Evolutionary conservation across 148 eudicot genomes (phyloP).

Genomic region (Amaranthus palmeri): DNA sequence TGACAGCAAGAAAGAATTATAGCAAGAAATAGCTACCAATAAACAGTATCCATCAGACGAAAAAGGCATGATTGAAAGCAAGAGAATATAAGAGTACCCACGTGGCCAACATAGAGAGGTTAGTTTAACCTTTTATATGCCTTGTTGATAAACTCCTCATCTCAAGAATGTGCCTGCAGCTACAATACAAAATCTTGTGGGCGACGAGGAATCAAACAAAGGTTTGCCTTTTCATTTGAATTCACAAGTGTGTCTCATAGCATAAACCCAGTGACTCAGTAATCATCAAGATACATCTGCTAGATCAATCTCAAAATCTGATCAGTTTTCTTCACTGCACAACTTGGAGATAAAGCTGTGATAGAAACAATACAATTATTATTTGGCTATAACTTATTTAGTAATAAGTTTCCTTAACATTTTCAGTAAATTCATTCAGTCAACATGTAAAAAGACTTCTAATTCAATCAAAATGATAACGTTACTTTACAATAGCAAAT

Average conservation of each 20-base stretch:
- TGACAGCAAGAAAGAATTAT: background rate
- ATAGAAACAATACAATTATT: background rate
- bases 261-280: slow-evolving; percentile 14
- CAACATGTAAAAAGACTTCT: background rate
- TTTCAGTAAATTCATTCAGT: background rate
- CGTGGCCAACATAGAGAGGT: slow-evolving; percentile 7
- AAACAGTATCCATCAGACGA: slow-evolving; percentile 5
- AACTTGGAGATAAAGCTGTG: background rate
- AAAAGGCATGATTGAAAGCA: background rate
- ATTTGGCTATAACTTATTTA: background rate
- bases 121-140: slow-evolving; percentile 16
- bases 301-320: background rate
- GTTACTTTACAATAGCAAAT: background rate
- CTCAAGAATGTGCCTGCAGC: slow-evolving; percentile 7
- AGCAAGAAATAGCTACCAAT: slow-evolving; percentile 8
- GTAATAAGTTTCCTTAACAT: background rate
- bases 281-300: background rate
- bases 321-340: background rate
- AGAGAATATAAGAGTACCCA: slow-evolving; percentile 12
- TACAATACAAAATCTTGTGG: slow-evolving; percentile 13
- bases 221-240: slow-evolving; percentile 3
- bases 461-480: background rate
- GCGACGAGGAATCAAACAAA: slow-evolving; percentile 20
- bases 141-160: slow-evolving; percentile 18
- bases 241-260: slow-evolving; percentile 11